Percentiles rank a stretch among this genome's conserved stretches.
Evolutionary conservation across 805 yeast species (phyloP).

Genomic region (Candida peoriensis): DNA sequence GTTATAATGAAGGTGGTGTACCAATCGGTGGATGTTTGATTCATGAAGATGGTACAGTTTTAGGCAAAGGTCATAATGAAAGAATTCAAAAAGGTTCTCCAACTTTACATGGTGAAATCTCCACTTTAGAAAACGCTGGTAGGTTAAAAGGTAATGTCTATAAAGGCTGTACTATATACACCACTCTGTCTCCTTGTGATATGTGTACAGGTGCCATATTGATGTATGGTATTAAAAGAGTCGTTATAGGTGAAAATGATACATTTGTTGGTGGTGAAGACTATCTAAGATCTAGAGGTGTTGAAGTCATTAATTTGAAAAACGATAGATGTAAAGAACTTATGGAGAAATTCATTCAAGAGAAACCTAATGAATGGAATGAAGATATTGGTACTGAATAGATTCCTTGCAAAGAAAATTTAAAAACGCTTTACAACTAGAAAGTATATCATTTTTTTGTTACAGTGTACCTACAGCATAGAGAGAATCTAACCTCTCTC

Average conservation of each 20-base stretch:
- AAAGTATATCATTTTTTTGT: no score
- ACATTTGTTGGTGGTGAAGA: constrained; percentile 84
- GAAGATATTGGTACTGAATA: constrained; percentile 65
- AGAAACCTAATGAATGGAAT: constrained; percentile 73
- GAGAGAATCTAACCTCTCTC: no score
- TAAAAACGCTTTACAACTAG: no score
- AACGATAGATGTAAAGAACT: constrained; percentile 59
- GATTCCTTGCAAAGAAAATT: constrained; percentile 13
- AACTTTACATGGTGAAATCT: constrained; percentile 87
- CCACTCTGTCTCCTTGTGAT: constrained; percentile 87
- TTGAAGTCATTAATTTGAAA: constrained; percentile 61
- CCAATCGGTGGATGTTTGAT: constrained; percentile 61
- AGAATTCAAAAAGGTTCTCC: constrained; percentile 83
- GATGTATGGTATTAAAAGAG: constrained; percentile 81
- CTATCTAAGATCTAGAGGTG: constrained; percentile 59
- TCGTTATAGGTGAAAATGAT: constrained; percentile 84
- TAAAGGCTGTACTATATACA: constrained; percentile 79
- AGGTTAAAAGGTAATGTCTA: constrained; percentile 75
- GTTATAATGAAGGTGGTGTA: constrained; percentile 33
- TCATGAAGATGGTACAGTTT: constrained; percentile 67
- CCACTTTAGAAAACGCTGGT: constrained; percentile 87
- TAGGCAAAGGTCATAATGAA: constrained; percentile 89
- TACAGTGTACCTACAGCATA: no score
- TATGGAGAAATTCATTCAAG: constrained; percentile 74
- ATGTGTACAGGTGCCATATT: constrained; percentile 96